A percentile compares a stretch with the other conserved stretches of the same genome.
phyloP scores from a whole-genome alignment of 345 rosid species.

The Gossypium anomalum region DNA sequence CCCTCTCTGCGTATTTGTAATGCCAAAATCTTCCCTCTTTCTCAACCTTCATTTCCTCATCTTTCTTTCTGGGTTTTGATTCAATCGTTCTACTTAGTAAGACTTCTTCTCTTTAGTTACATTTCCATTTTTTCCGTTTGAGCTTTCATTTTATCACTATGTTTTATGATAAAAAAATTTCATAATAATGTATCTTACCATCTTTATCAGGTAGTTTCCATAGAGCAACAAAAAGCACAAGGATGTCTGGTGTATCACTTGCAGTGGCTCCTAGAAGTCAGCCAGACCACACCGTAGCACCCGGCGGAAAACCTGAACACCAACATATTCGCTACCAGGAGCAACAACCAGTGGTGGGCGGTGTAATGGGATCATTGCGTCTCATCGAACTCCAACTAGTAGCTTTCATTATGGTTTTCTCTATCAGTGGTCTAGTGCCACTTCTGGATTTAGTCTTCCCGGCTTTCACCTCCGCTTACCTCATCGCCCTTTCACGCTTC shows the following conservation, averaged over 20 bases:
- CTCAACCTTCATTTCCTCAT: not conserved
- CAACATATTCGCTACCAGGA: conserved; percentile 14
- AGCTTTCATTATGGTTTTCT: conserved; percentile 82
- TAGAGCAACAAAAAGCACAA: not conserved
- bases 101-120: not conserved
- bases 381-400: conserved; percentile 85
- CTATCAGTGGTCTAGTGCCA: conserved; percentile 87
- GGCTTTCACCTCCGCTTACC: conserved; percentile 52
- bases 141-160: not conserved
- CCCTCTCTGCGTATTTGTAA: not conserved
- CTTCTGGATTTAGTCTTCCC: conserved; percentile 78
- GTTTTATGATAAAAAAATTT: no score
- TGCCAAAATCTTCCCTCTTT: not conserved
- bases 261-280: conserved; percentile 52
- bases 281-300: conserved; percentile 22
- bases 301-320: conserved; percentile 23
- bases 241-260: conserved; percentile 75
- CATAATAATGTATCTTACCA: not conserved
- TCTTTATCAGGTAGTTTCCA: not conserved
- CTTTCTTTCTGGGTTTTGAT: not conserved
- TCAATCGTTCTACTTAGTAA: not conserved
- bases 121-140: not conserved
- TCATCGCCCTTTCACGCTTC: conserved; percentile 52
- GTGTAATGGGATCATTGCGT: conserved; percentile 72
- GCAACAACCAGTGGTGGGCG: conserved; percentile 29